Conservation (phyloP, 129 eudicot genomes). For the Gnaphalium uliginosum region DNA sequence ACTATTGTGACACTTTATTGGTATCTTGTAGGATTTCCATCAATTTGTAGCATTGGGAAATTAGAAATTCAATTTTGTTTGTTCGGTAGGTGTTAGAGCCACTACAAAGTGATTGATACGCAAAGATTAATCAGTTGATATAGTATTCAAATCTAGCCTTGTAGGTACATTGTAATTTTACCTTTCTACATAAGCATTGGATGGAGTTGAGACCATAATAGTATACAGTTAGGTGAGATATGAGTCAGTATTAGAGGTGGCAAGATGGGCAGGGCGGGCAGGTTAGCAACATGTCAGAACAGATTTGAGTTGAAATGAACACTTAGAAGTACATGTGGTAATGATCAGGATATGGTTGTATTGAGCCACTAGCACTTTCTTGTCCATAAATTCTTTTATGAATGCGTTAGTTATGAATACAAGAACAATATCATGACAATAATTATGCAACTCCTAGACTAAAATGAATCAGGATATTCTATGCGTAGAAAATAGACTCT, state of each 20-base stretch:
- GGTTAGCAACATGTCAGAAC: not conserved
- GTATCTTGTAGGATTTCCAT: not conserved
- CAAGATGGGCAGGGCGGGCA: not conserved
- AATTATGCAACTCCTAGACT: not conserved
- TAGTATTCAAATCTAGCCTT: not conserved
- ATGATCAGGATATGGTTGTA: not conserved
- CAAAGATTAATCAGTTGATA: not conserved
- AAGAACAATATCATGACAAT: not conserved
- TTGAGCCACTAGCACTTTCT: not conserved
- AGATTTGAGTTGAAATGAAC: not conserved
- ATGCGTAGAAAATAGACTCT: not conserved
- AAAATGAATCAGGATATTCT: not conserved
- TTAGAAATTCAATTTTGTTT: not conserved
- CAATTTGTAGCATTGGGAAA: not conserved
- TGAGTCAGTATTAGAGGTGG: not conserved
- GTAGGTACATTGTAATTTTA: not conserved
- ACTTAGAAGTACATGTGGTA: not conserved
- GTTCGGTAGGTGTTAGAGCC: not conserved
- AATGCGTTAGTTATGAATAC: not conserved
- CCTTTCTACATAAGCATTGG: not conserved
- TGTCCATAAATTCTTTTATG: not conserved
- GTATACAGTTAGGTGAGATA: slow-evolving; percentile 13
- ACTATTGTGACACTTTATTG: not conserved
- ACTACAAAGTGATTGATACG: not conserved
- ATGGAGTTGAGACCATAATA: not conserved